phyloP scores from a whole-genome alignment of 2,329 filamentous ascomycete species.

The Beauveria medogensis region DNA sequence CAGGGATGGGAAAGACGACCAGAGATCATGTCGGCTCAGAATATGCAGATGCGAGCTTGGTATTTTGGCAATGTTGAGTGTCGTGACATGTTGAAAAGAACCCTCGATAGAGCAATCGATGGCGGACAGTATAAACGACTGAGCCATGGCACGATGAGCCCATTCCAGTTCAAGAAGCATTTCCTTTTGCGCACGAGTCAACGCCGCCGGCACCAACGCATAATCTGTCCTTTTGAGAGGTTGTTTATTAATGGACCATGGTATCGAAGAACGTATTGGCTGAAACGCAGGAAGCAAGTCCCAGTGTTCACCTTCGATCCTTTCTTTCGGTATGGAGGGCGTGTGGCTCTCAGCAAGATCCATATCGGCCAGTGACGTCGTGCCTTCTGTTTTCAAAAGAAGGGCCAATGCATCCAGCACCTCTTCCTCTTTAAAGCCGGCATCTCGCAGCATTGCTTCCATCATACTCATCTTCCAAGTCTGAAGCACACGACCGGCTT shows the following conservation, averaged over 20 bases:
- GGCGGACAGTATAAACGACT: conserved; percentile 57
- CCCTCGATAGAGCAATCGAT: conserved; percentile 45
- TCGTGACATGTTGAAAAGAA: conserved; percentile 46
- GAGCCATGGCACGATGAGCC: conserved; percentile 60
- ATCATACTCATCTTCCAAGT: conserved; percentile 25
- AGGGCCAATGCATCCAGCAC: conserved; percentile 26
- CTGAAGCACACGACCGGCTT: conserved; percentile 16
- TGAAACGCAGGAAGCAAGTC: background rate
- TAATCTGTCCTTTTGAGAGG: conserved; percentile 16
- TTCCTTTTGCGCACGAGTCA: conserved; percentile 58
- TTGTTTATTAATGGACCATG: background rate
- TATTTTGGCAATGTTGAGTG: conserved; percentile 55
- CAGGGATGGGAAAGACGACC: conserved; percentile 48
- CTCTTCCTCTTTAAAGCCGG: conserved; percentile 25
- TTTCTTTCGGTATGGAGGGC: background rate
- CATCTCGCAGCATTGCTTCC: conserved; percentile 29
- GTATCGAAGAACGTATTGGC: background rate
- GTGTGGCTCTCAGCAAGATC: conserved; percentile 26
- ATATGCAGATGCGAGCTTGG: conserved; percentile 52
- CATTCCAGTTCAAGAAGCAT: conserved; percentile 62
- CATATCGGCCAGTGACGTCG: conserved; percentile 19
- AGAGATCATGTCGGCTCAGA: conserved; percentile 51
- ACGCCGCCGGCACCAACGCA: conserved; percentile 42
- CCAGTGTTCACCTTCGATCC: background rate
- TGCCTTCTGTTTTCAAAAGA: conserved; percentile 28